These are phyloP conservation scores for Suillus occidentalis DNA, from an alignment of 768 basidiomycete species.

Conservation along the genomic window DNA sequence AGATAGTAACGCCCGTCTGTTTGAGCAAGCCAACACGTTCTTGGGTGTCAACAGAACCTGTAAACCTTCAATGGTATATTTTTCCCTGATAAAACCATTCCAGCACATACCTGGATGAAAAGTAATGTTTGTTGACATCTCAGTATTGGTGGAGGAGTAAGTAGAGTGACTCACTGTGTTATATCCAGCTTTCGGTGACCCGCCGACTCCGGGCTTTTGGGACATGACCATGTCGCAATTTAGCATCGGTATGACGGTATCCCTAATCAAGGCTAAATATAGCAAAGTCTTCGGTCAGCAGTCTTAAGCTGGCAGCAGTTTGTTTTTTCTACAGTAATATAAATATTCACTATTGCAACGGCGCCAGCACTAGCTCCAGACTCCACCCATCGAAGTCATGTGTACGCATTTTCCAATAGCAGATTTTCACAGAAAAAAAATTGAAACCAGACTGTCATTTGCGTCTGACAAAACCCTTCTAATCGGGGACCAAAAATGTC, in stretches of 20 bases:
- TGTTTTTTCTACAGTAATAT: neutral
- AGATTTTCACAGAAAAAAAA: too few species aligned
- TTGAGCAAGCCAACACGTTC: conserved; percentile 70
- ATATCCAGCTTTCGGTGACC: neutral
- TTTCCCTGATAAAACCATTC: neutral
- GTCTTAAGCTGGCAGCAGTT: neutral
- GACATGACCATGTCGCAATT: neutral
- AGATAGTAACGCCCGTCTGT: conserved; percentile 90
- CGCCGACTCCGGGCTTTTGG: neutral
- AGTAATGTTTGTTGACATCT: conserved; percentile 53
- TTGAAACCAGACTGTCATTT: too few species aligned
- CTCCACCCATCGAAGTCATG: too few species aligned
- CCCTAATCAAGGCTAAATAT: neutral
- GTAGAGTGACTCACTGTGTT: neutral
- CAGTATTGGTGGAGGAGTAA: neutral
- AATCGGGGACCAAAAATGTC: neutral
- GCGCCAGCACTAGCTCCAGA: too few species aligned
- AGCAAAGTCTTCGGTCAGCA: neutral
- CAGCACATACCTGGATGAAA: conserved; percentile 60
- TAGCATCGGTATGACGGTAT: neutral
- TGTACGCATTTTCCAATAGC: too few species aligned
- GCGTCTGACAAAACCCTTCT: too few species aligned
- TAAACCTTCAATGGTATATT: conserved; percentile 5
- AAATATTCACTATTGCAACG: neutral
- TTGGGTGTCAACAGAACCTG: conserved; percentile 67